Evolutionary conservation across 768 basidiomycete species (phyloP).

Genomic region (Tremella mesenterica): DNA sequence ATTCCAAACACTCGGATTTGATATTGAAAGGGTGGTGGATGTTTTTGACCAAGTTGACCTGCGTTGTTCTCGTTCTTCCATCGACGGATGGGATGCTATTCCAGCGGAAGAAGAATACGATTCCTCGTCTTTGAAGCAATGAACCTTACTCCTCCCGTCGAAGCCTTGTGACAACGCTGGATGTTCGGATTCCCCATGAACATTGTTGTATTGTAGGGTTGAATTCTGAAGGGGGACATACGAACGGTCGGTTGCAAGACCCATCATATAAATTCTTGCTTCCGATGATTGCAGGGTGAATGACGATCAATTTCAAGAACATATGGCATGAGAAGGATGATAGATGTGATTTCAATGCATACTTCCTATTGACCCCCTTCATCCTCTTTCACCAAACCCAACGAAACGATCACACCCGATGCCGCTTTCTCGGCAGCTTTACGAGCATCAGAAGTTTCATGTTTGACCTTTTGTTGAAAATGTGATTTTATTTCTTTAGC

Average conservation of each 20-base stretch:
- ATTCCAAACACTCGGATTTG: constrained; percentile 70
- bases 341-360: too few relatives aligned
- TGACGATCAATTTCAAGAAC: too few relatives aligned
- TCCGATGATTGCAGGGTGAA: too few relatives aligned
- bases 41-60: constrained; percentile 81
- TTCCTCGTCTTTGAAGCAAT: neutral
- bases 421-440: constrained; percentile 64
- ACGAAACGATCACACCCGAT: constrained; percentile 63
- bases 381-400: constrained; percentile 64
- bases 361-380: constrained; percentile 30
- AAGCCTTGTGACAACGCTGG: neutral
- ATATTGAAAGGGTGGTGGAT: constrained; percentile 56
- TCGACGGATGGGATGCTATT: neutral
- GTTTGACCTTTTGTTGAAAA: constrained; percentile 52
- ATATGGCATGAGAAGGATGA: too few relatives aligned
- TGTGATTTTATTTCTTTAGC: constrained; percentile 65
- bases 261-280: too few relatives aligned
- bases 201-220: neutral
- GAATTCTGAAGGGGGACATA: too few relatives aligned
- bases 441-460: constrained; percentile 59
- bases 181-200: neutral
- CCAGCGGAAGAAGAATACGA: neutral
- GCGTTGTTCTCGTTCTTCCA: constrained; percentile 46
- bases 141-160: neutral
- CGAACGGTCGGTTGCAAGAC: too few relatives aligned